Conservation (phyloP, 495 filamentous ascomycete species). For the Margaritispora aquatica region DNA sequence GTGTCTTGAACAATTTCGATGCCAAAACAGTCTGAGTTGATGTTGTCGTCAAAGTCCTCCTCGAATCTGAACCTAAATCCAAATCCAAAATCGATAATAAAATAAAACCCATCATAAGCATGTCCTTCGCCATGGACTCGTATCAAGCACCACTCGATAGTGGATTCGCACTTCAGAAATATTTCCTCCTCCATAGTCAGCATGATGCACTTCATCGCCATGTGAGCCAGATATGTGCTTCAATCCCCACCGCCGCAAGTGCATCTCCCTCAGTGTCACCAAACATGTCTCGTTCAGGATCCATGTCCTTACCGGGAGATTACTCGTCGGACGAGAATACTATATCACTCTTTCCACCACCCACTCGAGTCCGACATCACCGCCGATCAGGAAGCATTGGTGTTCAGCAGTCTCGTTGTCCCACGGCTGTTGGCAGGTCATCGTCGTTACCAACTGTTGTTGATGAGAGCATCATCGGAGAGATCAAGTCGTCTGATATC, state of each 20-base stretch:
- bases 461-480: slow-evolving; percentile 28
- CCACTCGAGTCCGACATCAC: slow-evolving; percentile 1
- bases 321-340: slow-evolving; percentile 18
- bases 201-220: slow-evolving; percentile 46
- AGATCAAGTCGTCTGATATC: slow-evolving; percentile 44
- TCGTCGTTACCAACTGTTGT: slow-evolving; percentile 30
- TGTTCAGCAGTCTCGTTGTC: neutral
- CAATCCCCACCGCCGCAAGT: slow-evolving; percentile 26
- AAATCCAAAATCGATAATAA: neutral
- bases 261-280: slow-evolving; percentile 9
- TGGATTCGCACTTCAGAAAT: slow-evolving; percentile 48
- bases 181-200: slow-evolving; percentile 47
- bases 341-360: slow-evolving; percentile 12
- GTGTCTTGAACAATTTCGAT: neutral
- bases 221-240: slow-evolving; percentile 35
- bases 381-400: neutral
- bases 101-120: neutral
- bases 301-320: slow-evolving; percentile 5
- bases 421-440: slow-evolving; percentile 3
- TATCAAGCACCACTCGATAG: slow-evolving; percentile 22
- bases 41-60: neutral
- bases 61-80: neutral
- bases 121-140: slow-evolving; percentile 1
- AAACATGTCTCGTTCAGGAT: slow-evolving; percentile 2
- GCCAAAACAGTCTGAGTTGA: neutral